These are phyloP conservation scores for Starmerella apis DNA, from an alignment of 805 yeast species.

Conservation along the genomic window DNA sequence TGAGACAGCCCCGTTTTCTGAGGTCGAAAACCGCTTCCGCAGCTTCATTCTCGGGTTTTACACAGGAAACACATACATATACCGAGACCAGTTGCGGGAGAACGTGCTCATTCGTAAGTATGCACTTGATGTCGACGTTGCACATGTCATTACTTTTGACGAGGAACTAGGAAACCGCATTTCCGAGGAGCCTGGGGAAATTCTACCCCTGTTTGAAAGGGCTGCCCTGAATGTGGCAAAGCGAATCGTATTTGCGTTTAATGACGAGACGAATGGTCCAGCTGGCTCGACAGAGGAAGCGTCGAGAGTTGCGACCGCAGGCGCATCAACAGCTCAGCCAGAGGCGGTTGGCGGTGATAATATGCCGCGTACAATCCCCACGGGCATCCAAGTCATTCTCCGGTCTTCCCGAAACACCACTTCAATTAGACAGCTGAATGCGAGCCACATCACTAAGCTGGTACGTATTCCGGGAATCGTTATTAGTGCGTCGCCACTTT, in stretches of 20 bases:
- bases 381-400: constrained; percentile 65
- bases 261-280: constrained; percentile 11
- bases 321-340: not conserved
- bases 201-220: constrained; percentile 73
- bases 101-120: constrained; percentile 69
- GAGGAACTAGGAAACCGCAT: constrained; percentile 80
- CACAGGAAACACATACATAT: constrained; percentile 68
- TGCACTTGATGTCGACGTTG: constrained; percentile 62
- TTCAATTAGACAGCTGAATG: constrained; percentile 70
- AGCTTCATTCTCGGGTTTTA: constrained; percentile 78
- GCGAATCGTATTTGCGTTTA: constrained; percentile 37
- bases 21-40: constrained; percentile 42
- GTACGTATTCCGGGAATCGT: constrained; percentile 88
- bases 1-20: constrained; percentile 33
- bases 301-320: not conserved
- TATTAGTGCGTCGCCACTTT: constrained; percentile 78
- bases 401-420: constrained; percentile 60
- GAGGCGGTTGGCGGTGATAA: constrained; percentile 33
- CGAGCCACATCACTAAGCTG: constrained; percentile 79
- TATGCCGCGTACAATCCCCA: constrained; percentile 48
- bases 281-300: not conserved
- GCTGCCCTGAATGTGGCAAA: constrained; percentile 57
- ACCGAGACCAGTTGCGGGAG: constrained; percentile 79
- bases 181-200: constrained; percentile 76
- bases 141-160: constrained; percentile 75